These are phyloP conservation scores for Ascochyta pisi DNA, from an alignment of 2,329 filamentous ascomycete species.

Conservation along the genomic window DNA sequence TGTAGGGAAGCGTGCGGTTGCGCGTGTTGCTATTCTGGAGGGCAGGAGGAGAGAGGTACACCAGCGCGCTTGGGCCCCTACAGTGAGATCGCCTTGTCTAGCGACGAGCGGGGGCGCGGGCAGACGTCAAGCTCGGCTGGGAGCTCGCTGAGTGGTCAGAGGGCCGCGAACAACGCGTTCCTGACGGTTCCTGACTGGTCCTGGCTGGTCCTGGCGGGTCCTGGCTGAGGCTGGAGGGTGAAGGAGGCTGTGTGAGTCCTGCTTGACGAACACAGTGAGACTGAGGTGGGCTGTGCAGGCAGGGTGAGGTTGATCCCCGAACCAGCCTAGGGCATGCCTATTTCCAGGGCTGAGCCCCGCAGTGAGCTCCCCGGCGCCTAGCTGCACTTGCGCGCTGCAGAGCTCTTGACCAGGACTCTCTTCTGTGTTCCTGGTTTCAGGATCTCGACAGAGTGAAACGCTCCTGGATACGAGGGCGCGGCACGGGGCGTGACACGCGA, in stretches of 20 bases:
- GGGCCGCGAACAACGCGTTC: slow-evolving; percentile 26
- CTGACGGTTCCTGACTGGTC: slow-evolving; percentile 30
- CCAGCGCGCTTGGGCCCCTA: slow-evolving; percentile 16
- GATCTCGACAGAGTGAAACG: slow-evolving; percentile 26
- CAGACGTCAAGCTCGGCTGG: slow-evolving; percentile 14
- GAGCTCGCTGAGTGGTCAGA: slow-evolving; percentile 33
- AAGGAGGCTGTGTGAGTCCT: slow-evolving; percentile 38
- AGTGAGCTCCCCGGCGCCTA: slow-evolving; percentile 21
- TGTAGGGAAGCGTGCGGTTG: neutral
- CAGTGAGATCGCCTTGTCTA: slow-evolving; percentile 17
- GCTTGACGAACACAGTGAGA: slow-evolving; percentile 21
- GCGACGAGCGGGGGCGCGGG: slow-evolving; percentile 18
- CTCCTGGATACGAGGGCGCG: slow-evolving; percentile 8
- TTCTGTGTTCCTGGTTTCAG: slow-evolving; percentile 35
- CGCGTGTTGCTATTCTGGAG: slow-evolving; percentile 22
- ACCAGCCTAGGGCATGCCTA: slow-evolving; percentile 6
- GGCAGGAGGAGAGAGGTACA: slow-evolving; percentile 14
- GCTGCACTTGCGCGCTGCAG: slow-evolving; percentile 15
- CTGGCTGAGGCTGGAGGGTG: slow-evolving; percentile 38
- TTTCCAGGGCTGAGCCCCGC: slow-evolving; percentile 16
- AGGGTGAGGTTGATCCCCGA: slow-evolving; percentile 14
- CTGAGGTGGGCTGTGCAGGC: slow-evolving; percentile 21
- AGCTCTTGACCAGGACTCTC: slow-evolving; percentile 15
- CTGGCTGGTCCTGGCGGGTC: slow-evolving; percentile 27
- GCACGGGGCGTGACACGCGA: slow-evolving; percentile 23